Base-by-base conservation (phyloP, 2,329 filamentous ascomycete species). In the Rhinocladiella similis region DNA sequence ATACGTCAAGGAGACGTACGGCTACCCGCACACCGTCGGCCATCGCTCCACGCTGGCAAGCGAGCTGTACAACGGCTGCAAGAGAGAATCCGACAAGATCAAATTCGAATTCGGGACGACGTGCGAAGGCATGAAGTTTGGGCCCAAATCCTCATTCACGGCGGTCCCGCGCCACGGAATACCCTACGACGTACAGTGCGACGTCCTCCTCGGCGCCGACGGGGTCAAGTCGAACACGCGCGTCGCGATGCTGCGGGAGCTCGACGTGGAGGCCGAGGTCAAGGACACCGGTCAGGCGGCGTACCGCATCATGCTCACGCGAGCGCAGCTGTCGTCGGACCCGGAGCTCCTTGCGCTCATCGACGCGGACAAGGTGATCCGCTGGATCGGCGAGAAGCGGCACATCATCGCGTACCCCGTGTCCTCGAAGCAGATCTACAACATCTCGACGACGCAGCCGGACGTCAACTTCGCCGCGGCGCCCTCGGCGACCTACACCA, bases 21-120 rank as follows among this genome's bases (percentile, higher is more conserved):
- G 83, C 35, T 91, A 88, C 68, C 85, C 88, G 0, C 89, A 93
- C 73, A 91, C 89, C 81, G 88, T 90, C 3, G 89, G 88, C 6
- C 90, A 94, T 69, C 84, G 90, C 18, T 80, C 86, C 0, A 88
- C 86, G 7, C 80, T 93, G 3, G 88, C 89, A 5, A 81, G 82
- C 35, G 81, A 82, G 5, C 74, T 93, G 29, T 91, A 85, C 71
- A 78, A 87, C 47, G 88, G 82, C n/a, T 92, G 89, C 72, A 76
- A 83, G 65, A 75, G 77, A 46, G 61, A 65, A 48, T 79, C 89
- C 65, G 70, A 80, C 16, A 76, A 76, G 35, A 85, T 93, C 68
- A 84, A 71, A 5, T 91, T 93, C 73, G 80, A 86, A 72, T 88
- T 92, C 67, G 78, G 81, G 27, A 82, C 79, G 9, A 73, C 77